Evolutionary conservation across 768 basidiomycete species (phyloP), one percentile per base, ranked within the genome.

Genomic region (Leucocoprinus sp.): DNA sequence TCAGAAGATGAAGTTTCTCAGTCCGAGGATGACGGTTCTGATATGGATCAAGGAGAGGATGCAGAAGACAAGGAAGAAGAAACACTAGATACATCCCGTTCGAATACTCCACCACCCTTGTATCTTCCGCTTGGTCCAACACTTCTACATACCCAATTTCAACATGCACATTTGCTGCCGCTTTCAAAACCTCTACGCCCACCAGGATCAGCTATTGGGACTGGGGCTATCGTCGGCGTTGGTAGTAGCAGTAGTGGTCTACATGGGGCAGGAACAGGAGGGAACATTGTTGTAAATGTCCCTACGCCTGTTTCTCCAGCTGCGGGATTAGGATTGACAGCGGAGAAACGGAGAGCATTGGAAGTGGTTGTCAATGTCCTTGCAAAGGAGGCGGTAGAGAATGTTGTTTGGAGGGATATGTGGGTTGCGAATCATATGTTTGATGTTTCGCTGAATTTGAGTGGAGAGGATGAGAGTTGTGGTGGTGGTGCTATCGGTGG

Each of bases 261-360:
- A 66, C 51, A 36, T 12, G 34, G 8, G 40, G 65, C 70, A 3
- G 62, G 68, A 0, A 57, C 65, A 12, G 60, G 67, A 11, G 57
- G 69, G 24, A 63, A 59, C 2, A 57, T 55, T 11, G 41, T 61
- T 7, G 54, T 55, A 7, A 70, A 68, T 9, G 87, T 82, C 0
- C 87, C 86, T 1, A 92, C 89, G 0, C 89, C 89, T 1, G 85
- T 91, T 2, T 91, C 88, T 0, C 89, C 89, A 15, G 86, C 84
- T 3, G 82, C 84, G 1, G 68, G 69, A 0, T 63, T 85, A 24
- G 82, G 82, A 3, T 71, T 75, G 1, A 66, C 77, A 1, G 74
- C 75, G 3, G 85, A 85, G 57, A 78, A 78, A 50, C 73, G 76
- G 2, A 80, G 77, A 56, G 75, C 76, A 1, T 64, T 90, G 18